Evolutionary conservation across 2,329 filamentous ascomycete genomes (phyloP), one percentile per base, ranked within the genome.

Genomic region (Blastomyces percursus): DNA sequence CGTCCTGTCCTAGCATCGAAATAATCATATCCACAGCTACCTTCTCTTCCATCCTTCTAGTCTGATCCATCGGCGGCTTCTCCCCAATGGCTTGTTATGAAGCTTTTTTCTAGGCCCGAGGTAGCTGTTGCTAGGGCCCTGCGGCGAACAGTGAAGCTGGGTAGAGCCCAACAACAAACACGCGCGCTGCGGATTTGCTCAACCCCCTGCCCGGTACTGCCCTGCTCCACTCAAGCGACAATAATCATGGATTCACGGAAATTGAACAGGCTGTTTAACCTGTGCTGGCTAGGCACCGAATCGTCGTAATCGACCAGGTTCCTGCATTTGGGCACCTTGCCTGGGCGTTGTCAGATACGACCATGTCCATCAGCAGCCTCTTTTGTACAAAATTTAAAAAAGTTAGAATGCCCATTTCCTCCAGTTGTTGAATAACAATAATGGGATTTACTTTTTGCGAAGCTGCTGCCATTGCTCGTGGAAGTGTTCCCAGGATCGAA

Each of bases 271-370:
- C 24, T 59, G 38, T 46, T 46, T 46, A 24, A 27, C 24, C 24
- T 59, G 42, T 9, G 42, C 40, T 42, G 40, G 40, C 24, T 32
- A 30, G 27, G 56, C n/a, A n/a, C 56, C 56, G 21, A 46, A 44
- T 44, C 27, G 56, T 46, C 21, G 14, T 46, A 59, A 48, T 59
- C 40, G 40, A 32, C 40, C 12, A 59, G 56, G 56, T 59, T 59
- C 27, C 56, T 59, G 56, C 24, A 19, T 59, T 59, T 59, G 38
- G 40, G 48, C 21, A 27, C 11, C 55, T 27, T 58, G 35, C 11
- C 35, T 24, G 44, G 56, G 38, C 42, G 9, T 14, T 48, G 56
- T 59, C 56, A 59, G n/a, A 44, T 46, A 59, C 40, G 56, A 59
- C 21, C 35, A 44, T 19, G 19, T 7, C 6, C 38, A 30, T 46